A percentile compares a stretch with the other conserved stretches of the same genome.
Evolutionary conservation across 257 asterid species (phyloP).

Genomic region (Lycium barbarum): DNA sequence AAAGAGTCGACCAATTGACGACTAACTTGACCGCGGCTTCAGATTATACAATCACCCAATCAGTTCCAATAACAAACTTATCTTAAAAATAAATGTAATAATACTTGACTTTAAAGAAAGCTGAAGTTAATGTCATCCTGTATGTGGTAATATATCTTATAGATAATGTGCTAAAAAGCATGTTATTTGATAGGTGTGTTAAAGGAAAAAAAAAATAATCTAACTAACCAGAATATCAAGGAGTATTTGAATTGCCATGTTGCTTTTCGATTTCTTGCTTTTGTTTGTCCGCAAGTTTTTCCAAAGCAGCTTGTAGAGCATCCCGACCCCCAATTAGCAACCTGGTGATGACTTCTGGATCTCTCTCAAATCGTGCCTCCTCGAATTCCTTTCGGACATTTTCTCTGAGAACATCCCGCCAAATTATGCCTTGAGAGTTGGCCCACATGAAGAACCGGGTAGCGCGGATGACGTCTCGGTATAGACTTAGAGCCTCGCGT

Average conservation of each 20-base stretch:
- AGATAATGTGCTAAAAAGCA: neutral
- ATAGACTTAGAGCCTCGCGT: constrained; percentile 86
- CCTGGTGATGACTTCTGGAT: constrained; percentile 80
- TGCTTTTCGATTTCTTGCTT: constrained; percentile 78
- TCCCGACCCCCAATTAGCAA: constrained; percentile 88
- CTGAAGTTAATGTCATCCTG: neutral
- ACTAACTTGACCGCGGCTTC: neutral
- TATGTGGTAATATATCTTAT: neutral
- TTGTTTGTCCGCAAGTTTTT: constrained; percentile 94
- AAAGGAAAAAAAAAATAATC: no score
- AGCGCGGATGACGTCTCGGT: constrained; percentile 86
- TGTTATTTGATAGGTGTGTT: neutral
- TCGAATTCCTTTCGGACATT: constrained; percentile 94
- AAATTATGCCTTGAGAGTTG: constrained; percentile 76
- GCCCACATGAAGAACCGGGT: constrained; percentile 90
- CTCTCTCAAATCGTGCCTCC: constrained; percentile 80
- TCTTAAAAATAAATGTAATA: neutral
- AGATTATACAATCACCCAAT: neutral
- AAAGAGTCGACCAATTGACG: neutral
- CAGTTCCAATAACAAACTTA: neutral
- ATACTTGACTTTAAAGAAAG: neutral
- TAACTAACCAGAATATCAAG: constrained; percentile 21
- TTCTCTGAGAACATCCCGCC: constrained; percentile 91
- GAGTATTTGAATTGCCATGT: constrained; percentile 42
- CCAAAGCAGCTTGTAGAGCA: constrained; percentile 83